A percentile compares a stretch with the other conserved stretches of the same genome.
Conservation (phyloP, 2,329 filamentous ascomycete species). For the Fusarium sp. region DNA sequence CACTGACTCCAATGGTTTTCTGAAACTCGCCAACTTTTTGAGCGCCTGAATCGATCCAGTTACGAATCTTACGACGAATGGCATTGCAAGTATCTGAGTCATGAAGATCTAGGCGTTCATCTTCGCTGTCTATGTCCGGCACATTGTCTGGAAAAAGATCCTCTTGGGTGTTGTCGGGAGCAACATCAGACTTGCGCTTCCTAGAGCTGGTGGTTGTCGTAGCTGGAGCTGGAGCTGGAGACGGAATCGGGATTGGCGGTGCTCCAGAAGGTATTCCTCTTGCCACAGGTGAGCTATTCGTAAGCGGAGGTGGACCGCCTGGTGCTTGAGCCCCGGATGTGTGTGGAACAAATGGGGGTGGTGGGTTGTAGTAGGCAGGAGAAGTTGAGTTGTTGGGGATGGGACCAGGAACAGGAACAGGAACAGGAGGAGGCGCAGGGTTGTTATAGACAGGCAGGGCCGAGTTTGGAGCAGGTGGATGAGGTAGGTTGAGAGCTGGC, state of each 20-base stretch:
- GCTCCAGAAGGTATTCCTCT: neutral
- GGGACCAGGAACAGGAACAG: neutral
- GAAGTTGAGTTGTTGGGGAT: neutral
- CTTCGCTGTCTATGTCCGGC: slow-evolving; percentile 35
- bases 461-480: slow-evolving; percentile 1
- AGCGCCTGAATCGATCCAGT: slow-evolving; percentile 43
- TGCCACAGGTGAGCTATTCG: neutral
- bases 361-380: slow-evolving; percentile 18
- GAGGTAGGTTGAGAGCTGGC: slow-evolving; percentile 14
- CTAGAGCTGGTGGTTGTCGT: slow-evolving; percentile 12
- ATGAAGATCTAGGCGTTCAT: slow-evolving; percentile 23
- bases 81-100: slow-evolving; percentile 41
- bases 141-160: slow-evolving; percentile 39
- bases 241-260: neutral
- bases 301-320: neutral
- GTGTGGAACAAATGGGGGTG: slow-evolving; percentile 24
- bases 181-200: slow-evolving; percentile 43
- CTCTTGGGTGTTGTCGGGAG: slow-evolving; percentile 15
- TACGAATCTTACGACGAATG: slow-evolving; percentile 42
- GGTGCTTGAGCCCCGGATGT: neutral
- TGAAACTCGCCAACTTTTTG: slow-evolving; percentile 59
- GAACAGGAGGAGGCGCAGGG: neutral
- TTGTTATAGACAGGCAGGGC: neutral
- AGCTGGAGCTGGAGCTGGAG: neutral
- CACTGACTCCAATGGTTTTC: slow-evolving; percentile 54